Evolutionary conservation across 2,329 filamentous ascomycete species (phyloP), one percentile per base, ranked within the genome.

Genomic region (Sporothrix variecibatus): DNA sequence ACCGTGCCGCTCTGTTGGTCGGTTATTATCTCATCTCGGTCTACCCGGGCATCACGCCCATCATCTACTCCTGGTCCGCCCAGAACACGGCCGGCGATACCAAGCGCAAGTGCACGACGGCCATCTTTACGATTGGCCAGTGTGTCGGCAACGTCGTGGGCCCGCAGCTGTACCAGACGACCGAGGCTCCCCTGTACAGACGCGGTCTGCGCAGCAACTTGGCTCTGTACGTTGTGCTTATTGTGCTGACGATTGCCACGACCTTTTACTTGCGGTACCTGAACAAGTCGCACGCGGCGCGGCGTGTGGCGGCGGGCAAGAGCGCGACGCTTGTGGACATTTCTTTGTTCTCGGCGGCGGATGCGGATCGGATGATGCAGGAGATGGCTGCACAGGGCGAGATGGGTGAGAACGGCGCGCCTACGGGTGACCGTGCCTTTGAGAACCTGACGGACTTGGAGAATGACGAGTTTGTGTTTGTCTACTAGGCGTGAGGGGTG

Each of bases 81-180:
- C 87, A 89, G 75, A 91, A 91, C 76, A 91, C 91, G 0, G 91
- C 88, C 0, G 91, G 91, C 1, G 90, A 93, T 78, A 93, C 91
- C 0, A 93, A 93, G 82, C 88, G 89, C 76, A 93, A 92, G 79
- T 86, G 88, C n/a, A 91, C 88, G 0, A 92, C 90, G 0, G 90
- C 87, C 15, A 84, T 91, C 6, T 83, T 93, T 0, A 90, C 92
- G 77, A 86, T 93, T 70, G 89, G 90, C 4, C 87, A 90, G 74
- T 91, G 87, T 71, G 87, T 87, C 1, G 91, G 91, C 6, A 93
- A 93, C 77, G 88, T 92, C 68, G 75, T 77, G 8, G 90, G 90
- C 0, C 90, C 90, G 0, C 87, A 88, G 73, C 81, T 92, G 1
- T 92, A 90, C 81, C 89, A 85, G 31, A 87, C 88, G 0, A 84